Evolutionary conservation across 345 rosid genomes (phyloP), one percentile per base, ranked within the genome.

Genomic region (Brassica nigra): DNA sequence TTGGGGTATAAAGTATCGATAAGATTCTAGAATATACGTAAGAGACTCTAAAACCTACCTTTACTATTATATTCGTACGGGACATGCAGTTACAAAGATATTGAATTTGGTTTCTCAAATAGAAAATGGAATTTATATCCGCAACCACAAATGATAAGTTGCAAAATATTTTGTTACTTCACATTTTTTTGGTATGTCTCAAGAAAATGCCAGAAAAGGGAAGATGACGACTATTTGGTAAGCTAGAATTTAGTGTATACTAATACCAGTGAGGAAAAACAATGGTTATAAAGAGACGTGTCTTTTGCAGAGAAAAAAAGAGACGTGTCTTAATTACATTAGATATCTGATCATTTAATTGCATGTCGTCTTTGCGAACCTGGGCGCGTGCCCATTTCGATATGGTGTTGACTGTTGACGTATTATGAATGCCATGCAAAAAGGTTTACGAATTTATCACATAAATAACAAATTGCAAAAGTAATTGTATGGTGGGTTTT

Each of bases 221-320:
- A 55, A 64, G 15, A 11, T 36, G 71, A 20, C 76, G 18, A 71
- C 5, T 11, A 64, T 55, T 78, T 71, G 71, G 76, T 55, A 55
- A 71, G 20, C 66, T 64, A 28, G 42, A 27, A n/a, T 23, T 62
- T 49, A 77, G 36, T 27, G 23, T 62, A 62, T n/a, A 62, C 27
- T 23, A 23, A 23, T 23, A 70, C 55, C 8, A 62, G 8, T 18
- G 68, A 47, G 2, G 59, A 55, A 10, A 54, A 4, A 52, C n/a
- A 64, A 49, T 31, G 8, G 6, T 3, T 63, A 63, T 0, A 29
- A 5, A 39, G 27, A 36, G 70, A 65, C 72, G 61, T 78, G 71
- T 36, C 71, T 16, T 2, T 42, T 42, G 49, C 49, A 42, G 4
- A 42, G 11, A 42, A 34, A 42, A 42, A 10, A 10, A 42, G 7